A percentile compares a stretch with the other conserved stretches of the same genome.
phyloP scores from a whole-genome alignment of 306 rosid species.

The Mimosa pudica region DNA sequence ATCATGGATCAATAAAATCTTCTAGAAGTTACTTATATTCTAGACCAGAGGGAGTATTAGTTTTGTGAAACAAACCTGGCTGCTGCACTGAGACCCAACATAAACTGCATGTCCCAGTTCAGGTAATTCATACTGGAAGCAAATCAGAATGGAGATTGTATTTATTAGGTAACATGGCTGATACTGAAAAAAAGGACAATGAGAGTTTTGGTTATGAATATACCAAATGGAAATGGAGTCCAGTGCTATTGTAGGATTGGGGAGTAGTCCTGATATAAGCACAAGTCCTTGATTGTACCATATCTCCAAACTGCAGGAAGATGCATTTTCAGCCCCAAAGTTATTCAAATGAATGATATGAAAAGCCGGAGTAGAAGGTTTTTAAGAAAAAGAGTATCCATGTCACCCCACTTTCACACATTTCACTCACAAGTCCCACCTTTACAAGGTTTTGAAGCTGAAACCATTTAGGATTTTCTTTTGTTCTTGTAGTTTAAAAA shows the following conservation, averaged over 20 bases:
- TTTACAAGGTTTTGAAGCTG: not conserved
- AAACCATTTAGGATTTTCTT: not conserved
- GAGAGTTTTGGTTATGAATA: not conserved
- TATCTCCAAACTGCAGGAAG: slow-evolving; percentile 68
- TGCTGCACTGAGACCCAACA: slow-evolving; percentile 74
- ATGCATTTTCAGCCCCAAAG: slow-evolving; percentile 2
- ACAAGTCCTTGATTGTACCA: slow-evolving; percentile 85
- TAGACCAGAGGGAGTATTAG: too few relatives aligned
- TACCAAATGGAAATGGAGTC: slow-evolving; percentile 22
- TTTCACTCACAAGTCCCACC: not conserved
- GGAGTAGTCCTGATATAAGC: slow-evolving; percentile 71
- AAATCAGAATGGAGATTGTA: not conserved
- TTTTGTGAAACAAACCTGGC: slow-evolving; percentile 54
- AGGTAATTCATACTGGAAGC: slow-evolving; percentile 68
- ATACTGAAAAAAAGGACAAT: not conserved
- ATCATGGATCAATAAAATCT: too few relatives aligned
- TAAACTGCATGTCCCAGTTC: slow-evolving; percentile 66
- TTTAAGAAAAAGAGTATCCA: not conserved
- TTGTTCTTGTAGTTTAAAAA: not conserved
- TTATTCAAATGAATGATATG: not conserved
- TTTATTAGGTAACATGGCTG: not conserved
- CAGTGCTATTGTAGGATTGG: slow-evolving; percentile 21
- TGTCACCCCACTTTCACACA: not conserved
- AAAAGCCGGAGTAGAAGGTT: not conserved
- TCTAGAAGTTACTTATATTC: too few relatives aligned